Evolutionary conservation across 129 eudicot species (phyloP).

Genomic region (Scalesia atractyloides): DNA sequence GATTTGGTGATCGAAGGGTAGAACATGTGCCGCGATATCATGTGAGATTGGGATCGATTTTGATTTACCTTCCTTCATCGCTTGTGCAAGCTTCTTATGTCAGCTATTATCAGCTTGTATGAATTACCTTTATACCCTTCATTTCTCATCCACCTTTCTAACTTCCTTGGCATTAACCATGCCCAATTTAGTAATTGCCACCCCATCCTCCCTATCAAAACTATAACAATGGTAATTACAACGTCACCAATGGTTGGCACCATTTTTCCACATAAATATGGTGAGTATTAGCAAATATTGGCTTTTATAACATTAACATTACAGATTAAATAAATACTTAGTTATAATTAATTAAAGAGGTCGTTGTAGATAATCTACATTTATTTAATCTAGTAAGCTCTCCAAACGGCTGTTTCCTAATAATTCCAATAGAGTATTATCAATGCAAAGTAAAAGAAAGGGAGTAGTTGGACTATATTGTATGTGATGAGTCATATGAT

Average conservation of each 20-base stretch:
- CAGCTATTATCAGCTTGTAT: not conserved
- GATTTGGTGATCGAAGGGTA: slow-evolving; percentile 9
- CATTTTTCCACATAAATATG: not conserved
- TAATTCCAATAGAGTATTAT: not conserved
- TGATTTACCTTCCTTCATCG: slow-evolving; percentile 5
- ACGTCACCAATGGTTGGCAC: not conserved
- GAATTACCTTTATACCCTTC: slow-evolving; percentile 24
- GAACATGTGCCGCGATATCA: slow-evolving; percentile 9
- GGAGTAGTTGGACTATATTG: not conserved
- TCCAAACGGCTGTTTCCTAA: not conserved
- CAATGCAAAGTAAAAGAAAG: not conserved
- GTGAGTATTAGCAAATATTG: not conserved
- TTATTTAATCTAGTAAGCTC: not conserved
- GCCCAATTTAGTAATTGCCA: slow-evolving; percentile 19
- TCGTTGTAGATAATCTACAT: not conserved
- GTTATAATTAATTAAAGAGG: not conserved
- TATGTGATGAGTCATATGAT: not conserved
- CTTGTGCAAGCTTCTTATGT: slow-evolving; percentile 9
- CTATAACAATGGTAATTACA: not conserved
- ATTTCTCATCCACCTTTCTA: slow-evolving; percentile 22
- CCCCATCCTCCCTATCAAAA: slow-evolving; percentile 7
- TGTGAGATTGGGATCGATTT: slow-evolving; percentile 5
- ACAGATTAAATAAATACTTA: not conserved
- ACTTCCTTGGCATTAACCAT: slow-evolving; percentile 18
- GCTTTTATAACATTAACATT: slow-evolving; percentile 9